phyloP scores from a whole-genome alignment of 768 basidiomycete species.

The Scleroderma bovista region DNA sequence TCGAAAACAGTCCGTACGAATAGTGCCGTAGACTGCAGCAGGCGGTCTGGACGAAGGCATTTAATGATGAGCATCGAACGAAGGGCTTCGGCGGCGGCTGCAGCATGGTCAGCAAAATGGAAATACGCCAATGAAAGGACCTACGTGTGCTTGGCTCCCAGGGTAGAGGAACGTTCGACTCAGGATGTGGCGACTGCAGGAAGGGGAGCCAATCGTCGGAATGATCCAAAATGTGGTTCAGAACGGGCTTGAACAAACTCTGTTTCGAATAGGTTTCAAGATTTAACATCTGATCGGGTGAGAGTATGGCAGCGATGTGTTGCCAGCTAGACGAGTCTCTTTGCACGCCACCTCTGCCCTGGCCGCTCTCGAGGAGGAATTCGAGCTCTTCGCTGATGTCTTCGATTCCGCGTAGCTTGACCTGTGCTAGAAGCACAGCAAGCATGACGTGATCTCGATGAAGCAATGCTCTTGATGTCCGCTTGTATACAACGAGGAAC shows the following conservation, averaged over 20 bases:
- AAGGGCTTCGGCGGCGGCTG: slow-evolving; percentile 70
- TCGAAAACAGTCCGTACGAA: slow-evolving; percentile 78
- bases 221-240: slow-evolving; percentile 52
- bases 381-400: slow-evolving; percentile 84
- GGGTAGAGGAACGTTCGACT: slow-evolving; percentile 62
- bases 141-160: slow-evolving; percentile 77
- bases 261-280: slow-evolving; percentile 69
- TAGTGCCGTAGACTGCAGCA: slow-evolving; percentile 73
- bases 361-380: slow-evolving; percentile 86
- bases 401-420: slow-evolving; percentile 75
- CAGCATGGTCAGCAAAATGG: slow-evolving; percentile 12
- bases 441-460: slow-evolving; percentile 89
- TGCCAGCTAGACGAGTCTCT: slow-evolving; percentile 31
- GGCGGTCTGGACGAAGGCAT: slow-evolving; percentile 88
- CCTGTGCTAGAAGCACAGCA: slow-evolving; percentile 84
- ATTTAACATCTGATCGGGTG: slow-evolving; percentile 62
- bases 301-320: slow-evolving; percentile 43
- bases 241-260: slow-evolving; percentile 72
- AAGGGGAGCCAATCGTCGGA: slow-evolving; percentile 69
- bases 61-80: slow-evolving; percentile 77
- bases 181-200: slow-evolving; percentile 61
- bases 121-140: slow-evolving; percentile 26
- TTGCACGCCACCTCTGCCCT: slow-evolving; percentile 44
- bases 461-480: slow-evolving; percentile 86
- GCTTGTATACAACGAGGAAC: slow-evolving; percentile 81